Conservation (phyloP, 352 stramenopile genomes). For the Globisporangium orthogonon region DNA sequence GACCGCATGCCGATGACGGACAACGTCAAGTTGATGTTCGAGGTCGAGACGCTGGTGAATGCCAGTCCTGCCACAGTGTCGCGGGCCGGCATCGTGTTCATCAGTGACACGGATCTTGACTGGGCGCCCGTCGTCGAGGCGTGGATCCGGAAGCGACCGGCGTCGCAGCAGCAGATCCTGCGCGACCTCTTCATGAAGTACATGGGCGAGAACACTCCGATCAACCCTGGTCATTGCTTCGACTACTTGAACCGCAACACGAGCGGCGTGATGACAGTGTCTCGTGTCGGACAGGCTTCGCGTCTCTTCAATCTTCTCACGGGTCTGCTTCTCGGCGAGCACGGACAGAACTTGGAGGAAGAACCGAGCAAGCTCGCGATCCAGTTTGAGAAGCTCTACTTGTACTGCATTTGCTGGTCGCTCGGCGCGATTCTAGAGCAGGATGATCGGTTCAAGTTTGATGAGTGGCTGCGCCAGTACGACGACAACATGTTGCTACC, state of each 20-base stretch:
- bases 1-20: constrained; percentile 98
- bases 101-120: constrained; percentile 97
- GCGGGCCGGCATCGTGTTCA: constrained; percentile 96
- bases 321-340: constrained; percentile 85
- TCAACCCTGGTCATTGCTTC: constrained; percentile 94
- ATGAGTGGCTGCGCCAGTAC: constrained; percentile 92
- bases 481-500: constrained; percentile 91
- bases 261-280: constrained; percentile 91
- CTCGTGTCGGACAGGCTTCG: constrained; percentile 84
- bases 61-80: constrained; percentile 96
- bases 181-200: constrained; percentile 94
- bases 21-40: constrained; percentile 97
- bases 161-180: constrained; percentile 86
- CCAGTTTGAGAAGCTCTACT: constrained; percentile 93
- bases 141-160: constrained; percentile 92
- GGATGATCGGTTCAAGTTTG: constrained; percentile 94
- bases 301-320: constrained; percentile 86
- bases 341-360: constrained; percentile 58
- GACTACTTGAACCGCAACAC: constrained; percentile 95
- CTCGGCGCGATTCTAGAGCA: constrained; percentile 94
- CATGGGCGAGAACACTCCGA: constrained; percentile 92
- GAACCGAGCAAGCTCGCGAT: constrained; percentile 62
- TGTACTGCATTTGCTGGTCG: constrained; percentile 97
- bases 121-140: constrained; percentile 95
- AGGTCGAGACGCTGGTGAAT: constrained; percentile 96